Evolutionary conservation across 2,329 filamentous ascomycete genomes (phyloP).

Genomic region (Metarhizium guizhouense): DNA sequence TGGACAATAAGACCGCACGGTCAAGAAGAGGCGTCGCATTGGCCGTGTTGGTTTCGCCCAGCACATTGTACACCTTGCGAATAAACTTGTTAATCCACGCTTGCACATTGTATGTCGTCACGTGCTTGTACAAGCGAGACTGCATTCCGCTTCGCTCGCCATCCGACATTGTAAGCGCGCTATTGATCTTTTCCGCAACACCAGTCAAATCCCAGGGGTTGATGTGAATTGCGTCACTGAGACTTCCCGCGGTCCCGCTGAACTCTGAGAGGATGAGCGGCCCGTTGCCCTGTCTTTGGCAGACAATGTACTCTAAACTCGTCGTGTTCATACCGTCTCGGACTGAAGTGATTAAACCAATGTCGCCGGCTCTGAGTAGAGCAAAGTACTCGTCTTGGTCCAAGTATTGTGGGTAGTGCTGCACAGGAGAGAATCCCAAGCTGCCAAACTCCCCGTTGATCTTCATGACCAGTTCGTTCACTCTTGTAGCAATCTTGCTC

Average conservation of each 20-base stretch:
- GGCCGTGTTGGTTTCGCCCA: slow-evolving; percentile 66
- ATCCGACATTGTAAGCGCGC: slow-evolving; percentile 67
- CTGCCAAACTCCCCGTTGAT: slow-evolving; percentile 91
- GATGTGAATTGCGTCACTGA: slow-evolving; percentile 84
- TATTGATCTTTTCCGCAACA: slow-evolving; percentile 75
- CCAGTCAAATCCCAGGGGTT: slow-evolving; percentile 89
- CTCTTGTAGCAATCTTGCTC: slow-evolving; percentile 75
- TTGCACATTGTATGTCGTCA: slow-evolving; percentile 78
- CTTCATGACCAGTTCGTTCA: slow-evolving; percentile 80
- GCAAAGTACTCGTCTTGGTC: slow-evolving; percentile 89
- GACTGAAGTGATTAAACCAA: slow-evolving; percentile 90
- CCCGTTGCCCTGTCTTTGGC: slow-evolving; percentile 77
- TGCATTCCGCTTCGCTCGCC: slow-evolving; percentile 62
- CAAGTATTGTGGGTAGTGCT: slow-evolving; percentile 91
- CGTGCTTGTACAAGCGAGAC: slow-evolving; percentile 67
- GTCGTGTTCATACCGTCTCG: slow-evolving; percentile 98
- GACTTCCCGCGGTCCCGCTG: slow-evolving; percentile 81
- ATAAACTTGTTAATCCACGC: slow-evolving; percentile 77
- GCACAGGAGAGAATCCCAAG: slow-evolving; percentile 79
- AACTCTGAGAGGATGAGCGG: slow-evolving; percentile 94
- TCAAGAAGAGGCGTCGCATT: slow-evolving; percentile 78
- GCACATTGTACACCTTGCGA: slow-evolving; percentile 67
- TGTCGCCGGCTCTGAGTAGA: slow-evolving; percentile 79
- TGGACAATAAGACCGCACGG: slow-evolving; percentile 58
- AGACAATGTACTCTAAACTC: slow-evolving; percentile 87